Percentiles rank a stretch among this genome's conserved stretches.
These are phyloP conservation scores for Cadophora luteo-olivacea DNA, from an alignment of 2,329 filamentous ascomycete species.

Conservation along the genomic window DNA sequence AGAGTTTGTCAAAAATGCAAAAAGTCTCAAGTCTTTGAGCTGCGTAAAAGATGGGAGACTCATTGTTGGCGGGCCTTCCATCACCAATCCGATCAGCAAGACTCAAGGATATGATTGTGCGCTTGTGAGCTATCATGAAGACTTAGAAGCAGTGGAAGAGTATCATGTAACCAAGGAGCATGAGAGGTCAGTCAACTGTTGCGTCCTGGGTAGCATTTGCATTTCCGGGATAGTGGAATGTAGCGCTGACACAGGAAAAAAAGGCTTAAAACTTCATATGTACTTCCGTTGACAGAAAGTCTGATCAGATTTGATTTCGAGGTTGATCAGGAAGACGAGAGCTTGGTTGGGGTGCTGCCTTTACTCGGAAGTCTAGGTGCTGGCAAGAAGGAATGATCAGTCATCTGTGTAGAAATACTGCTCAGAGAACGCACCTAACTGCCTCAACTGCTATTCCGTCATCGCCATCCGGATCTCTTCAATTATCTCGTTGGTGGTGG, in stretches of 20 bases:
- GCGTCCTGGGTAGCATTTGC: neutral
- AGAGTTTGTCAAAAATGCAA: constrained; percentile 28
- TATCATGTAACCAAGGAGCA: constrained; percentile 37
- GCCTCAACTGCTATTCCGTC: neutral
- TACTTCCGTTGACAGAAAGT: constrained; percentile 35
- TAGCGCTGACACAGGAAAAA: neutral
- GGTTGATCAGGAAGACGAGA: constrained; percentile 33
- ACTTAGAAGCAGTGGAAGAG: constrained; percentile 30
- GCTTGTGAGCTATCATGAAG: constrained; percentile 36
- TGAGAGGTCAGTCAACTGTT: constrained; percentile 25
- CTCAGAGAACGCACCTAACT: neutral
- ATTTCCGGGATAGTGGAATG: neutral
- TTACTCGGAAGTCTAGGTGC: constrained; percentile 8
- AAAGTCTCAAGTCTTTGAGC: constrained; percentile 30
- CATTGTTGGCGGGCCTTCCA: constrained; percentile 35
- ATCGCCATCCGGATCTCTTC: neutral
- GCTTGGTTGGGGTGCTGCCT: constrained; percentile 26
- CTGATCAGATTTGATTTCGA: constrained; percentile 37
- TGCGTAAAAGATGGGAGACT: constrained; percentile 33
- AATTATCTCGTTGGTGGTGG: too few relatives aligned
- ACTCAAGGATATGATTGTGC: constrained; percentile 36
- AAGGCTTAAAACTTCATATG: constrained; percentile 23
- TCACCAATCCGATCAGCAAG: constrained; percentile 31
- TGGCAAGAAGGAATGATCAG: neutral
- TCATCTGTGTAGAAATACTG: neutral